Conservation (phyloP, 495 filamentous ascomycete species). For the Penicillium antarcticum region DNA sequence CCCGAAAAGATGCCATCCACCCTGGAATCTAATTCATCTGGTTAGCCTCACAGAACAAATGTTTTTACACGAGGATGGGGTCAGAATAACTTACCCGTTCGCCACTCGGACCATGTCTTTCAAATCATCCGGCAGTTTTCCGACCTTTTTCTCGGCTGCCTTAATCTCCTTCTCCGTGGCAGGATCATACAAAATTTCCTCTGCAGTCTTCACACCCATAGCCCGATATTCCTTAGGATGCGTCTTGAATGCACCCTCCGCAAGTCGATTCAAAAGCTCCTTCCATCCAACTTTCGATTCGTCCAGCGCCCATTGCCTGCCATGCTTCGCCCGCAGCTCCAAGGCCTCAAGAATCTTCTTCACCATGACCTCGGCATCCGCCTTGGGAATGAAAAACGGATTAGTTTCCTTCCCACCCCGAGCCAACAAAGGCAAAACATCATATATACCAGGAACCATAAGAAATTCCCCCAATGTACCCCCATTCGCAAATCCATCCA, state of each 20-base stretch:
- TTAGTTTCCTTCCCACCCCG: neutral
- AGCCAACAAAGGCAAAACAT: neutral
- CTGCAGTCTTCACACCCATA: neutral
- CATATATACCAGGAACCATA: neutral
- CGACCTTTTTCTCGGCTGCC: neutral
- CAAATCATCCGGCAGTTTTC: neutral
- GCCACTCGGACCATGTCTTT: neutral
- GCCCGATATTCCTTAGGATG: neutral
- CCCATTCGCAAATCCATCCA: neutral
- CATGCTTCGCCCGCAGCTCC: neutral
- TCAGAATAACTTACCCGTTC: neutral
- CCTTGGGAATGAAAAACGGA: neutral
- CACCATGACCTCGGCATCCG: neutral
- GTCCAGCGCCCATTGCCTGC: constrained; percentile 1
- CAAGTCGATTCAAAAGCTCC: neutral
- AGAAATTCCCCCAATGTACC: neutral
- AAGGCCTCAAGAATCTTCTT: neutral
- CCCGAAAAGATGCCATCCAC: neutral
- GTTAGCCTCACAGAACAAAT: neutral
- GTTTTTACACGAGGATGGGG: too few relatives aligned
- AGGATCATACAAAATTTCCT: neutral
- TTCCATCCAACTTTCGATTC: neutral
- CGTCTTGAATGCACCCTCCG: neutral
- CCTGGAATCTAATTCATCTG: neutral
- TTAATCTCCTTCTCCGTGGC: neutral